Conservation (phyloP, 192 early-diverging fungal species). For the Glomus cerebriforme region DNA sequence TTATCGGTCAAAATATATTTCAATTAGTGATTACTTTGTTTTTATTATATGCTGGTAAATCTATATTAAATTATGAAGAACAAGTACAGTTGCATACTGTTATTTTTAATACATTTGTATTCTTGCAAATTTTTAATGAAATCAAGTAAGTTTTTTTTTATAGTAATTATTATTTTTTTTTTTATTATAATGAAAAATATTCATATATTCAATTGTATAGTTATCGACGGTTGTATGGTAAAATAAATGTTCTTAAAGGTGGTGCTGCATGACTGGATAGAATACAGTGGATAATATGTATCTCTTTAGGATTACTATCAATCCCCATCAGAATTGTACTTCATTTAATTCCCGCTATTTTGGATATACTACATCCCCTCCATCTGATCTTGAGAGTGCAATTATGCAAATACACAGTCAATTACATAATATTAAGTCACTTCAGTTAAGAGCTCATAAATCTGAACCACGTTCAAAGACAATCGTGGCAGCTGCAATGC, state of each 20-base stretch:
- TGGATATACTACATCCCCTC: slow-evolving; percentile 34
- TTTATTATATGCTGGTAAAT: slow-evolving; percentile 63
- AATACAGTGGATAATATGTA: slow-evolving; percentile 80
- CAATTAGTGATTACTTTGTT: slow-evolving; percentile 83
- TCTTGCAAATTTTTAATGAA: slow-evolving; percentile 34
- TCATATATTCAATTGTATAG: slow-evolving; percentile 34
- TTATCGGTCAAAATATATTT: slow-evolving; percentile 87
- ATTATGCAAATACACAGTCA: slow-evolving; percentile 40
- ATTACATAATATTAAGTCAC: slow-evolving; percentile 38
- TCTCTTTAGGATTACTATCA: slow-evolving; percentile 76
- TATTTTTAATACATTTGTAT: slow-evolving; percentile 93
- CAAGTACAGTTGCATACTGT: slow-evolving; percentile 63
- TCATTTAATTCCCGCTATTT: slow-evolving; percentile 79
- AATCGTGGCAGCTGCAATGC: neutral
- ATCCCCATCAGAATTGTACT: slow-evolving; percentile 85
- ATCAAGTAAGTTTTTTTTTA: slow-evolving; percentile 65
- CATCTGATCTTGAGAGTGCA: slow-evolving; percentile 38
- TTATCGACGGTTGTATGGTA: slow-evolving; percentile 71
- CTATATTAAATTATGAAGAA: slow-evolving; percentile 58
- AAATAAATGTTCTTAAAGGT: slow-evolving; percentile 87
- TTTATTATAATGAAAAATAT: neutral
- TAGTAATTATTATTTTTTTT: neutral
- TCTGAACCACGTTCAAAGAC: slow-evolving; percentile 13
- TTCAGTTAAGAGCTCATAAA: slow-evolving; percentile 33
- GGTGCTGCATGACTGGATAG: slow-evolving; percentile 68